phyloP scores from a whole-genome alignment of 2,329 filamentous ascomycete genomes.

The Coleophoma eucalyptorum region DNA sequence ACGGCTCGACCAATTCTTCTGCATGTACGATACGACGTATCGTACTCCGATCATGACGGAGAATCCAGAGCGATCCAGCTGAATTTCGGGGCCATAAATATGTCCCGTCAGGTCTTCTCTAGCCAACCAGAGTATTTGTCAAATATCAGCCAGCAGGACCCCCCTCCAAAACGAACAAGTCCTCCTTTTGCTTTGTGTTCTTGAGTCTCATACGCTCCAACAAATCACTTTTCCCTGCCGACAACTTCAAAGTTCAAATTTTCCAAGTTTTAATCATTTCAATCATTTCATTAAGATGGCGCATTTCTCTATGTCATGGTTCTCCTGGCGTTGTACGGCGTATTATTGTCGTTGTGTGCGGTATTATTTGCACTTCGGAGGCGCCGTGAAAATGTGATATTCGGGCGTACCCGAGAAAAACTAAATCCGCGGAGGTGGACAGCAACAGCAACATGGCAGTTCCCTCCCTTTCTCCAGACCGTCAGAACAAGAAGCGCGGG shows the following conservation, averaged over 20 bases:
- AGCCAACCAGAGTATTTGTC: neutral
- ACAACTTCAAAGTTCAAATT: neutral
- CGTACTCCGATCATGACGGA: neutral
- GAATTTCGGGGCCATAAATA: neutral
- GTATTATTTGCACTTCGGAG: no score
- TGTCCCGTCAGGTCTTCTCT: neutral
- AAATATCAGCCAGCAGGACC: neutral
- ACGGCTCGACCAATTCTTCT: neutral
- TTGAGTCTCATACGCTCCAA: neutral
- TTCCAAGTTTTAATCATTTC: neutral
- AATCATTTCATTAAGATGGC: neutral
- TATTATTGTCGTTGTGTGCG: no score
- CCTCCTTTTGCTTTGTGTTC: neutral
- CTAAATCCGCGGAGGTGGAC: no score
- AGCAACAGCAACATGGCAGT: no score
- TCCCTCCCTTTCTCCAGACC: no score
- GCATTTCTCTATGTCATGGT: neutral
- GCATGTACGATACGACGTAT: neutral
- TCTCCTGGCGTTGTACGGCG: neutral
- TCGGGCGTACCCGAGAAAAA: no score
- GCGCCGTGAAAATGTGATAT: no score
- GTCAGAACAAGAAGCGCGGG: no score
- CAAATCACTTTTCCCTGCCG: neutral
- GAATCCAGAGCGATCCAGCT: neutral
- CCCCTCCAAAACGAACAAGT: no score